Conservation (phyloP, 2,329 filamentous ascomycete genomes). For the Myriosclerotinia scirpicola region DNA sequence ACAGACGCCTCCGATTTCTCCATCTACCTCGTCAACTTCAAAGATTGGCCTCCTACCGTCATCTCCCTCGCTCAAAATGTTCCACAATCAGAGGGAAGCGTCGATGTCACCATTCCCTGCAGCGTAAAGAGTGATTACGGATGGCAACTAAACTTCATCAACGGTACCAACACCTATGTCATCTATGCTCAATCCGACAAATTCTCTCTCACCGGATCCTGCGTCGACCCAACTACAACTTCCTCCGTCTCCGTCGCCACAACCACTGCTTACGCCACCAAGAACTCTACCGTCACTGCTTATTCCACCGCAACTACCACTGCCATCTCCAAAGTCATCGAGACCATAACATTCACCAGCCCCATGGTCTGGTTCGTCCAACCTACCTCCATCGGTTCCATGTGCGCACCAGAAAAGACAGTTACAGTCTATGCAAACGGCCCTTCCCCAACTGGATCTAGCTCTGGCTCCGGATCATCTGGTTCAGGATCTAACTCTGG, state of each 20-base stretch:
- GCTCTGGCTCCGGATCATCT: not conserved
- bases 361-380: conserved; percentile 22
- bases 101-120: conserved; percentile 19
- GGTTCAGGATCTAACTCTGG: not conserved
- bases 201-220: conserved; percentile 19
- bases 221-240: conserved; percentile 15
- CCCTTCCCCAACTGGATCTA: not conserved
- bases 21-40: conserved; percentile 23
- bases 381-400: not conserved
- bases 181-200: conserved; percentile 18
- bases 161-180: conserved; percentile 23
- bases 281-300: conserved; percentile 9
- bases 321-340: conserved; percentile 13
- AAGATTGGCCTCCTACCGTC: conserved; percentile 21
- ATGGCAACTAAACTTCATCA: conserved; percentile 25
- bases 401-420: conserved; percentile 15
- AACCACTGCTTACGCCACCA: conserved; percentile 7
- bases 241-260: not conserved
- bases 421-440: conserved; percentile 16
- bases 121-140: conserved; percentile 9
- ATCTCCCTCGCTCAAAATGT: conserved; percentile 22
- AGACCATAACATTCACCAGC: conserved; percentile 5
- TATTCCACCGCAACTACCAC: not conserved
- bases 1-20: conserved; percentile 20
- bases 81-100: not conserved